Evolutionary conservation across 2,329 filamentous ascomycete genomes (phyloP).

Genomic region (Macrophomina phaseolina): DNA sequence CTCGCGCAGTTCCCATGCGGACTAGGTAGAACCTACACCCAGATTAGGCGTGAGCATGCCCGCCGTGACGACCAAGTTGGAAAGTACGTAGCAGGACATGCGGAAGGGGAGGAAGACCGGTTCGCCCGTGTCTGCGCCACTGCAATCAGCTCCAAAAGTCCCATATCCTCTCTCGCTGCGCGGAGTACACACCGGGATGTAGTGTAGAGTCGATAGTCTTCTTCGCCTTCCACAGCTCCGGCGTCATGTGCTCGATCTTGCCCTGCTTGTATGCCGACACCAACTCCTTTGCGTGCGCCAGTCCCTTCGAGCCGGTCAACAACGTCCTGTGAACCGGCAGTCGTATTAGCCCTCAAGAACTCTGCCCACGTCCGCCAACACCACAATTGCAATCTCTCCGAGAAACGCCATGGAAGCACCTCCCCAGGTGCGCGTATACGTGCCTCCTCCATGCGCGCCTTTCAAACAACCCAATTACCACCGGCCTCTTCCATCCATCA

Average conservation of each 20-base stretch:
- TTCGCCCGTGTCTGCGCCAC: constrained; percentile 77
- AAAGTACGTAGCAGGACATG: constrained; percentile 94
- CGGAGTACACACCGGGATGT: constrained; percentile 73
- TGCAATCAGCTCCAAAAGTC: constrained; percentile 31
- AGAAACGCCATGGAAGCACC: no score
- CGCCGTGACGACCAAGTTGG: constrained; percentile 91
- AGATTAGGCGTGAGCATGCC: constrained; percentile 96
- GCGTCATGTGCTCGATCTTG: constrained; percentile 78
- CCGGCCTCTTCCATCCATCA: no score
- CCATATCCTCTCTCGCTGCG: constrained; percentile 9
- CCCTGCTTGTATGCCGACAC: constrained; percentile 88
- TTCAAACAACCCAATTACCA: no score
- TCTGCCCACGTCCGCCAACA: not conserved
- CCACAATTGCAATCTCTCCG: not conserved
- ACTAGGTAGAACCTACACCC: constrained; percentile 56
- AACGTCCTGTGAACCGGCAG: constrained; percentile 70
- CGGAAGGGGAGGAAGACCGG: constrained; percentile 93
- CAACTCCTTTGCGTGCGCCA: constrained; percentile 84
- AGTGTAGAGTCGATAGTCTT: constrained; percentile 96
- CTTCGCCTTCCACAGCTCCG: constrained; percentile 92
- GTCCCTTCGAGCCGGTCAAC: constrained; percentile 75
- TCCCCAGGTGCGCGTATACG: no score
- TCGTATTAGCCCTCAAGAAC: not conserved
- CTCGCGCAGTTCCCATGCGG: not conserved
- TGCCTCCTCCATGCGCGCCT: not conserved